A percentile compares a stretch with the other conserved stretches of the same genome.
phyloP scores from a whole-genome alignment of 306 rosid species.

The Canavalia gladiata region DNA sequence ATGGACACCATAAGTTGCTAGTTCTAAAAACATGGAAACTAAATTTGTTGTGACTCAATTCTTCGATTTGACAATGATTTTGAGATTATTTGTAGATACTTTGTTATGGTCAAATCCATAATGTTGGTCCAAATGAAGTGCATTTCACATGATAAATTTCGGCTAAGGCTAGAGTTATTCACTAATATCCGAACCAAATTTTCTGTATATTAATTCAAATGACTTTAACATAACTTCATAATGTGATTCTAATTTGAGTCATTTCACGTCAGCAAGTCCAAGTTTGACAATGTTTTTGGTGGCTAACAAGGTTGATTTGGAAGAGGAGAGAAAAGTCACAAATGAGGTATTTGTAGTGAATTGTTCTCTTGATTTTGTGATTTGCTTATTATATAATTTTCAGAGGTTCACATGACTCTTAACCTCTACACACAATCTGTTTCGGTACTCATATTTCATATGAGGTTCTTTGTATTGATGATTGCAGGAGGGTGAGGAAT shows the following conservation, averaged over 20 bases:
- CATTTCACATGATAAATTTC: conserved; percentile 15
- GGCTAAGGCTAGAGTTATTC: background rate
- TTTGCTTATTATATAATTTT: background rate
- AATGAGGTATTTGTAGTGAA: conserved; percentile 63
- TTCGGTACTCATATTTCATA: conserved; percentile 6
- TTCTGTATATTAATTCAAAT: too few relatives aligned
- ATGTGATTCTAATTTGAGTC: conserved; percentile 21
- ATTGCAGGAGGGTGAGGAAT: conserved; percentile 80
- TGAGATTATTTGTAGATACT: background rate
- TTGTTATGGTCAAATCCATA: background rate
- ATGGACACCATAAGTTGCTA: background rate
- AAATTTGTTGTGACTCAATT: background rate
- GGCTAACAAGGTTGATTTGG: conserved; percentile 87
- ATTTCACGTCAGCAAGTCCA: conserved; percentile 69
- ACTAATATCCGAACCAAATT: background rate
- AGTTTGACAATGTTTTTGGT: conserved; percentile 77
- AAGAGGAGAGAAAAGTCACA: conserved; percentile 64
- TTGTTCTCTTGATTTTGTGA: background rate
- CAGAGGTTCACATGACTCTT: background rate
- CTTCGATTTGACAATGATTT: background rate
- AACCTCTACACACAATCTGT: background rate
- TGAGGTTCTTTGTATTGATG: conserved; percentile 19
- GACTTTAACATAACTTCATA: background rate
- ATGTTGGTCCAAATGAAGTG: background rate
- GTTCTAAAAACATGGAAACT: background rate